These are phyloP conservation scores for Heteromeles arbutifolia DNA, from an alignment of 306 rosid genomes.

Conservation along the genomic window DNA sequence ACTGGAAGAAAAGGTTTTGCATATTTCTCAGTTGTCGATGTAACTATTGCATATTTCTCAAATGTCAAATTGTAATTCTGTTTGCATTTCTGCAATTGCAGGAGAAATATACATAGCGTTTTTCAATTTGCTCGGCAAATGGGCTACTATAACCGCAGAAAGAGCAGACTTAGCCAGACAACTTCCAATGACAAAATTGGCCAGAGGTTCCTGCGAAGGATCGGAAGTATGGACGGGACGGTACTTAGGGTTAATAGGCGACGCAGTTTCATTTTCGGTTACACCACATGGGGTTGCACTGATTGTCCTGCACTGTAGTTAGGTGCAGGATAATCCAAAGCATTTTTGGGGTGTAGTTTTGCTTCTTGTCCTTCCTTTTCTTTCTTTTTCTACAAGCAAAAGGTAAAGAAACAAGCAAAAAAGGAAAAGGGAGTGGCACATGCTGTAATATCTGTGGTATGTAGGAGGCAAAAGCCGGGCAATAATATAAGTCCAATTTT, in stretches of 20 bases:
- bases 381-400: not conserved
- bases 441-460: not conserved
- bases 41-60: not conserved
- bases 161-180: constrained; percentile 42
- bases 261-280: constrained; percentile 36
- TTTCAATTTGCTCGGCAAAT: constrained; percentile 53
- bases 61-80: not conserved
- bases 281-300: constrained; percentile 56
- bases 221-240: constrained; percentile 66
- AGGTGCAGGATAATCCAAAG: not conserved
- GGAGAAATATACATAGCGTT: constrained; percentile 71
- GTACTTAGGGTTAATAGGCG: constrained; percentile 20
- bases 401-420: not conserved
- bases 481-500: no score
- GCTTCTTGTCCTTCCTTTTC: not conserved
- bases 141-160: constrained; percentile 28
- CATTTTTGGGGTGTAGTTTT: not conserved
- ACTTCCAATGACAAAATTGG: constrained; percentile 29
- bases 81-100: constrained; percentile 3
- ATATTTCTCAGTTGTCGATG: not conserved
- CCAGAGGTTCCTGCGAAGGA: constrained; percentile 30
- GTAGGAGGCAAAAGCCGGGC: not conserved
- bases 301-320: constrained; percentile 39
- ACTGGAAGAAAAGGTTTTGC: constrained; percentile 56
- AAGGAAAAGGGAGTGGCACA: not conserved